A percentile compares a stretch with the other conserved stretches of the same genome.
Evolutionary conservation across 179 eudicot genomes (phyloP).

Genomic region (Heliamphora pulchella): DNA sequence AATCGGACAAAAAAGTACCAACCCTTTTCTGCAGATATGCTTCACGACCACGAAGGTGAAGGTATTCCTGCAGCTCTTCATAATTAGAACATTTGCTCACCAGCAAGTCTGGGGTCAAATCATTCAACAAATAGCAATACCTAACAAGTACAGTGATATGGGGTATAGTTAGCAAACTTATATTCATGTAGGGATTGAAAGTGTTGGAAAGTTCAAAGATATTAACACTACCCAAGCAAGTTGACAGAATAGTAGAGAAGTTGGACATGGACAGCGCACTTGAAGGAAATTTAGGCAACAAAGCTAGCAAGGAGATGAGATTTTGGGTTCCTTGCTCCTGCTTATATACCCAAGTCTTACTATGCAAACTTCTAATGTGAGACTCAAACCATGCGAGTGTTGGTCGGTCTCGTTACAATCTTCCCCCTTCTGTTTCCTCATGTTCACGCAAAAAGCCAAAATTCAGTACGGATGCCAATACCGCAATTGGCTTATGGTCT

Average conservation of each 20-base stretch:
- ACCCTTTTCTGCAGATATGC: constrained; percentile 89
- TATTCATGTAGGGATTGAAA: background rate
- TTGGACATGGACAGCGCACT: background rate
- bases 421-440: background rate
- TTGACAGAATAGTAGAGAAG: background rate
- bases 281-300: background rate
- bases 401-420: background rate
- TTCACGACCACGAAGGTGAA: constrained; percentile 80
- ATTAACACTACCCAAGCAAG: background rate
- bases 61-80: constrained; percentile 66
- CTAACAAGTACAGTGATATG: constrained; percentile 30
- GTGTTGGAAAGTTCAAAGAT: too few species aligned
- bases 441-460: too few species aligned
- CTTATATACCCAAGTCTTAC: background rate
- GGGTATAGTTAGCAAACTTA: constrained; percentile 11
- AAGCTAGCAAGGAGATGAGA: background rate
- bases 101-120: constrained; percentile 72
- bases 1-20: constrained; percentile 14
- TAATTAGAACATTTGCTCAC: constrained; percentile 51
- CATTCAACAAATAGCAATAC: constrained; percentile 87
- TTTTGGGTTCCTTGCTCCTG: background rate
- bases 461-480: background rate
- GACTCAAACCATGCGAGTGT: background rate
- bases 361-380: background rate
- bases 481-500: background rate